These are phyloP conservation scores for Scedosporium minutisporum DNA, from an alignment of 2,329 filamentous ascomycete species.

Conservation along the genomic window DNA sequence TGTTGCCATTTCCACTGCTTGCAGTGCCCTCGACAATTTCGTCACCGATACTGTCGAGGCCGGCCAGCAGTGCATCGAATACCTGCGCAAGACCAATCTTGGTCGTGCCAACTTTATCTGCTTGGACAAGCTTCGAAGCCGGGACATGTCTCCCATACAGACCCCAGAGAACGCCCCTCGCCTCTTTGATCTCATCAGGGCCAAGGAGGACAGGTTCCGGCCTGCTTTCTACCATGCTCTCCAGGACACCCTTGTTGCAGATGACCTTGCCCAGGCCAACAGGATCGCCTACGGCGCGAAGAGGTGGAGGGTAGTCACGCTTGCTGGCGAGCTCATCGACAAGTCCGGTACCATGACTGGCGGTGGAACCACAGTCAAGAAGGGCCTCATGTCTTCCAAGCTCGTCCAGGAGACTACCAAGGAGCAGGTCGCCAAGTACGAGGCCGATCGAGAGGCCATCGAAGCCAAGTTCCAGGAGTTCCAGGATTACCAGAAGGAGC, in stretches of 20 bases:
- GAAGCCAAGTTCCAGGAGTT: constrained; percentile 78
- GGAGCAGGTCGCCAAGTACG: constrained; percentile 80
- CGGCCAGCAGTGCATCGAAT: constrained; percentile 96
- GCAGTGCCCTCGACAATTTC: constrained; percentile 84
- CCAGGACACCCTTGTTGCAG: constrained; percentile 88
- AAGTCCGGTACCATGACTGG: constrained; percentile 98
- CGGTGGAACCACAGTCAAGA: constrained; percentile 82
- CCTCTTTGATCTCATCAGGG: constrained; percentile 83
- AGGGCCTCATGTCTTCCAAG: constrained; percentile 94
- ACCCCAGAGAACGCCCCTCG: constrained; percentile 90
- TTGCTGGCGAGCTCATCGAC: constrained; percentile 92
- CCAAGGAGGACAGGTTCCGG: constrained; percentile 77
- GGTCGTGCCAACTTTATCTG: constrained; percentile 96
- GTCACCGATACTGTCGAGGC: constrained; percentile 94
- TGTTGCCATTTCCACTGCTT: constrained; percentile 95
- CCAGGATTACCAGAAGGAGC: constrained; percentile 71
- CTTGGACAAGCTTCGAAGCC: constrained; percentile 71
- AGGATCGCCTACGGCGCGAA: constrained; percentile 90
- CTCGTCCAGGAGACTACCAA: constrained; percentile 77
- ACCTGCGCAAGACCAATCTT: constrained; percentile 92
- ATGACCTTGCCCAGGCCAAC: constrained; percentile 90
- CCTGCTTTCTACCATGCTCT: constrained; percentile 94
- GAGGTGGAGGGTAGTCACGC: constrained; percentile 91
- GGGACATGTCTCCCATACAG: constrained; percentile 69
- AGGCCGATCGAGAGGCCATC: constrained; percentile 73